Evolutionary conservation across 225 moss, liverwort and hornwort species (phyloP), one percentile per base, ranked within the genome.

Genomic region (Sphagnum tenellum): DNA sequence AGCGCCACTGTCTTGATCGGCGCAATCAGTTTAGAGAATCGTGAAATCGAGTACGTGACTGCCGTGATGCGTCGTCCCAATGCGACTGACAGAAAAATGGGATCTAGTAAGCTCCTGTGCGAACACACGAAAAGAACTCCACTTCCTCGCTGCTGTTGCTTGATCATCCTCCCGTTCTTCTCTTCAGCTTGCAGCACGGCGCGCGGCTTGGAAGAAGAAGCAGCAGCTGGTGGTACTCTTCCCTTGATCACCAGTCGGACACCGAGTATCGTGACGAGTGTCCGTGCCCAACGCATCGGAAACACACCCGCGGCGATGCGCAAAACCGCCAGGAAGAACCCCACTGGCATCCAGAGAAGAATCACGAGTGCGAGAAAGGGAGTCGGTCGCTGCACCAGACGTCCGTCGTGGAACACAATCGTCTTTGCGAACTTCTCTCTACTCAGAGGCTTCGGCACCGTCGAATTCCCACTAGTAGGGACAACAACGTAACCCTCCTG

Each of bases 91-190:
- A 89, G 79, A 76, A 89, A 80, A 12, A 89, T 1, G 9, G 89
- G 89, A 50, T 89, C 89, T 55, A 86, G 64, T 52, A 86, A 65
- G n/a, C 78, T 86, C 8, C 83, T 76, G 0, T 89, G 89, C 49
- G 71, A 72, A 47, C 78, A 79, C 0, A 82, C 86, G 50, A 76
- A 86, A 10, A 86, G 59, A 62, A 75, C 57, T 0, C 79, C 79
- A 9, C 74, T 70, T 60, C 72, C 65, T 50, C 75, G 53, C 0
- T 53, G 54, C 0, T 74, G 3, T 12, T 69, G 29, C 29, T 29
- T 29, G 29, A 29, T 29, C 29, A 29, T 29, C 29, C 29, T 29
- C 29, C 29, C 29, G 29, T 29, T 29, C 29, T 29, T 29, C 29
- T 29, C 29, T 29, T 29, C 29, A 29, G 29, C 29, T 29, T 29